Base-by-base conservation (phyloP, 2,329 filamentous ascomycete genomes). In the Fusarium fujikuroi region DNA sequence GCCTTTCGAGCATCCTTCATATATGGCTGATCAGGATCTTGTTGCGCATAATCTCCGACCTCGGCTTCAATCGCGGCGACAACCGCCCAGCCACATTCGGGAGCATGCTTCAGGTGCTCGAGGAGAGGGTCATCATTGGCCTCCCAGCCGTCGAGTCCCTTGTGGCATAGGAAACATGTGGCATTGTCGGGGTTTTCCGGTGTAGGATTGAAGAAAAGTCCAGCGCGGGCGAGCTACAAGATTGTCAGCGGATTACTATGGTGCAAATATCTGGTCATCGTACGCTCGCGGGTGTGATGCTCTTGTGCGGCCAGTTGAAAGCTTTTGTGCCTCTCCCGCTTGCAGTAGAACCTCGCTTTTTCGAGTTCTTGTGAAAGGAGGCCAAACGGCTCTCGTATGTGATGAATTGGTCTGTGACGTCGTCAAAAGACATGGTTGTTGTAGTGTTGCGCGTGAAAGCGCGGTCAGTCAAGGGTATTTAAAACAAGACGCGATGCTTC, bases 91-190 rank as follows among this genome's bases (percentile, higher is more conserved):
- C 93, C 94, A 79, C 96, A 99, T 43, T 91, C 87, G 4, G 91
- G 88, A 5, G 94, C 92, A 80, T 97, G 93, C 74, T 91, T 93
- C 36, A 97, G 81, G 82, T 99, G 96, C 80, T 99, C 96, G 56
- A 88, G 87, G 9, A 97, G 85, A 0, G 96, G 94, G 68, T 94
- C 90, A 79, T 99, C 96, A 28, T 91, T 90, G 43, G 92, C 87
- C 78, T 98, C 95, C 96, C 96, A 99, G 67, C 95, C 95, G 80
- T 97, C 95, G 18, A 99, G 87, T 62, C 92, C 90, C 80, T 94
- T 93, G 70, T 90, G 86, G 84, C 96, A 99, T 42, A 95, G 87
- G 82, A 97, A 98, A 81, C 96, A 99, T 75, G 90, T 89, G 53
- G 93, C 93, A 81, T 98, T 98, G 81, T 99, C 96, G 42, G 92